Percentiles rank a stretch among this genome's conserved stretches.
phyloP scores from a whole-genome alignment of 106 monocot genomes.

The Phalaenopsis equestris region DNA sequence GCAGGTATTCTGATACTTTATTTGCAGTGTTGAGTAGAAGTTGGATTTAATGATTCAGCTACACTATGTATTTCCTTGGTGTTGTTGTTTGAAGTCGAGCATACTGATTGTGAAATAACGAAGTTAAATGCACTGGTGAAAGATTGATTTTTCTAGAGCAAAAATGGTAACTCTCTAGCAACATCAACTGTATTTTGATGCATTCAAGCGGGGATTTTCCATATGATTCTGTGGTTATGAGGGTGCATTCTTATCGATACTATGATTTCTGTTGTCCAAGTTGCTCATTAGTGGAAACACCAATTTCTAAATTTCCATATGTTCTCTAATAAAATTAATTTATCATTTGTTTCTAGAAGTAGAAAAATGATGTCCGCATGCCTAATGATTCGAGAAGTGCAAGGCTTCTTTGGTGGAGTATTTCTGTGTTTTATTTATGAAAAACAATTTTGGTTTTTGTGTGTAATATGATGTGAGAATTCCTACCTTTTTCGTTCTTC shows the following conservation, averaged over 20 bases:
- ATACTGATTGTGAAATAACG: neutral
- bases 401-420: neutral
- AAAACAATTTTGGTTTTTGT: neutral
- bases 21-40: neutral
- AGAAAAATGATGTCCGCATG: neutral
- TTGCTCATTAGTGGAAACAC: neutral
- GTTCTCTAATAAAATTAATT: neutral
- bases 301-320: neutral
- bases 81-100: neutral
- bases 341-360: neutral
- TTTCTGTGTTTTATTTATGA: neutral
- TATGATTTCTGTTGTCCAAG: neutral
- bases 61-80: neutral
- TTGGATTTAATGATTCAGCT: neutral
- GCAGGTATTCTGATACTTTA: slow-evolving; percentile 35
- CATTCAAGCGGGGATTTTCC: neutral
- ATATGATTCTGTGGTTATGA: neutral
- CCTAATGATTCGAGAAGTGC: neutral
- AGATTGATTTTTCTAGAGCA: neutral
- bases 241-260: neutral
- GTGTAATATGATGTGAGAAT: too few species aligned
- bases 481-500: too few species aligned
- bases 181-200: neutral
- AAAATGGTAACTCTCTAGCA: neutral
- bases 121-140: neutral